Percentiles rank a stretch among this genome's conserved stretches.
Evolutionary conservation across 2,329 filamentous ascomycete species (phyloP).

Genomic region (Didymella pinodella): DNA sequence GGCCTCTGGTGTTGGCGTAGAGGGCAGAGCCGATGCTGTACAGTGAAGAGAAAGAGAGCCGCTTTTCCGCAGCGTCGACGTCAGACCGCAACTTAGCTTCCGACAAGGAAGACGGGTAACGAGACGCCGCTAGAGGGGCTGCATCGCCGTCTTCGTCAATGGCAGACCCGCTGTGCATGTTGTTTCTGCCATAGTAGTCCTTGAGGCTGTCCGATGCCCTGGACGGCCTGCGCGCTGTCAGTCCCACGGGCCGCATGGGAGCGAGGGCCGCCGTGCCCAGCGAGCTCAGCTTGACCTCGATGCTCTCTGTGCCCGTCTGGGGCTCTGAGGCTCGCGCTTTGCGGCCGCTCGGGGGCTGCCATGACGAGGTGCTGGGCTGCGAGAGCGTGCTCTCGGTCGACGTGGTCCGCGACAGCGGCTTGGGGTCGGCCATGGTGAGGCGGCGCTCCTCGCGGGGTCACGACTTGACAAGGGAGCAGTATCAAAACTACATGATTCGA

Average conservation of each 20-base stretch:
- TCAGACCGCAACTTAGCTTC: slow-evolving; percentile 61
- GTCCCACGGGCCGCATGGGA: slow-evolving; percentile 42
- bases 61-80: slow-evolving; percentile 60
- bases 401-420: slow-evolving; percentile 44
- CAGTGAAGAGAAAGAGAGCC: slow-evolving; percentile 76
- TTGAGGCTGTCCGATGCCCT: slow-evolving; percentile 56
- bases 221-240: slow-evolving; percentile 50
- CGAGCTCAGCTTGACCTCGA: slow-evolving; percentile 71
- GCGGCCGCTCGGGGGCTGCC: slow-evolving; percentile 51
- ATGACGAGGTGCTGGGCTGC: slow-evolving; percentile 51
- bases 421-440: slow-evolving; percentile 33
- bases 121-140: slow-evolving; percentile 42
- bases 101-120: slow-evolving; percentile 51
- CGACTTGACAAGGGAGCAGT: background rate
- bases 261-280: slow-evolving; percentile 56
- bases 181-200: slow-evolving; percentile 38
- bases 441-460: slow-evolving; percentile 6
- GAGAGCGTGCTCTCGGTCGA: slow-evolving; percentile 57
- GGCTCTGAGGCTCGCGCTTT: slow-evolving; percentile 69
- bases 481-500: background rate
- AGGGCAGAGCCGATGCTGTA: slow-evolving; percentile 72
- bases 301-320: slow-evolving; percentile 64
- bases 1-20: slow-evolving; percentile 60
- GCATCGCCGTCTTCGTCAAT: slow-evolving; percentile 57
- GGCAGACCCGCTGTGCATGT: slow-evolving; percentile 49